Evolutionary conservation across 805 yeast species (phyloP), one percentile per base, ranked within the genome.

Genomic region (Nakazawaea populi): DNA sequence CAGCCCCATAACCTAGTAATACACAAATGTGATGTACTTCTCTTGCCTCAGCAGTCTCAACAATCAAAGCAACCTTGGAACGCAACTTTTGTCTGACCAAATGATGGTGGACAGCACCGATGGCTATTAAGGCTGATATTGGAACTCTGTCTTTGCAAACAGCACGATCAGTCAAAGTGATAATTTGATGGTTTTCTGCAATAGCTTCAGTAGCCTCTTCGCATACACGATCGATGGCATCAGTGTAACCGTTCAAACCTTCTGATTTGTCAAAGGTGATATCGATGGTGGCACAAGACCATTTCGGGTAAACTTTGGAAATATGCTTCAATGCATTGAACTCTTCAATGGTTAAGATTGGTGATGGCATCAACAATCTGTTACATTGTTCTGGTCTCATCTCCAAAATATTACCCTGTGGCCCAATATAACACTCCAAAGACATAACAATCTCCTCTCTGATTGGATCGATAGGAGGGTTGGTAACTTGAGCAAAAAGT

Each of bases 391-490:
- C 76, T 8, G 97, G 84, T 62, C 85, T 83, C 91, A 90, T 89
- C 69, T 94, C 98, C 63, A 92, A 78, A 57, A 92, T 72, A 67
- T 92, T 92, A 52, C 96, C 98, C 69, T 94, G 98, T n/a, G 98
- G 98, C 51, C 99, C 99, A 62, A 92, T 84, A 69, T 87, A 89
- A 72, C 99, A 92, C 68, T 92, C 97, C 58, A 94, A 77, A 10
- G 97, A 89, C 99, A 92, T 92, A 63, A 94, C 98, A 59, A 92
- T 88, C 53, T 85, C 85, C 73, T 92, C 99, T 68, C 98, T 85
- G 60, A 92, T 94, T 48, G 99, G 98, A 68, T 92, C 99, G 65
- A 92, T 94, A 47, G 99, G 98, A 52, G 99, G 99, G 72, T 92
- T 92, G 34, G 99, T 92, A 51, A 92, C 99, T 72, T 92, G 99